Base-by-base conservation (phyloP, 2,329 filamentous ascomycete genomes). In the Colletotrichum theobromicola region DNA sequence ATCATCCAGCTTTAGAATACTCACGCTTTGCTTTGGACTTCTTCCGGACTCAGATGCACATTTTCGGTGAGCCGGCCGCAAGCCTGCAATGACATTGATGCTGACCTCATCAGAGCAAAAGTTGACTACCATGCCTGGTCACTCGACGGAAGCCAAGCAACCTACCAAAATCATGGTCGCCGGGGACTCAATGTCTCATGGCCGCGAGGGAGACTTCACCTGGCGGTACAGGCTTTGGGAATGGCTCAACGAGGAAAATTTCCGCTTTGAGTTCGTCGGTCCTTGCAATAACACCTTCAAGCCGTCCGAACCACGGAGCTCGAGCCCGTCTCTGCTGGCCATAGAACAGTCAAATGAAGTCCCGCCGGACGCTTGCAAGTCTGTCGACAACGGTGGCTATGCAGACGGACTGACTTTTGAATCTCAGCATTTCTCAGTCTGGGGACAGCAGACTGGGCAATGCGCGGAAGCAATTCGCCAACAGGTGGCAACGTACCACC, bases 171-270 rank as follows among this genome's bases (percentile, higher is more conserved):
- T 84, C 42, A 80, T 86, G 78, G 77, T 84, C 9, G 80, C 84
- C 8, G 84, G 84, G 62, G 83, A 85, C 75, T 85, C 83, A 21
- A 85, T 86, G 67, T 79, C 81, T 4, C 82, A 85, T 35, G 84
- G 84, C 15, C 76, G 75, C 28, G 83, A 86, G 70, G 84, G 82
- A 34, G 85, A 86, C 74, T 84, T 79, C 66, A 87, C 85, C 12
- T 87, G 85, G 85, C 80, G 85, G 10, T 87, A 83, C 65, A 80
- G 84, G 6, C 76, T 87, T 15, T 85, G 82, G 80, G 70, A 86
- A 62, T 87, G 85, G 84, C 80, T 86, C 65, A 74, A 74, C 3
- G 50, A 63, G 16, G 74, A 82, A 28, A 35, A 67, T 6, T 66
- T 81, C 35, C 34, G 74, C 55, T 77, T 81, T 13, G 64, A 77